phyloP scores from a whole-genome alignment of 495 filamentous ascomycete genomes.

The Durotheca rogersii region DNA sequence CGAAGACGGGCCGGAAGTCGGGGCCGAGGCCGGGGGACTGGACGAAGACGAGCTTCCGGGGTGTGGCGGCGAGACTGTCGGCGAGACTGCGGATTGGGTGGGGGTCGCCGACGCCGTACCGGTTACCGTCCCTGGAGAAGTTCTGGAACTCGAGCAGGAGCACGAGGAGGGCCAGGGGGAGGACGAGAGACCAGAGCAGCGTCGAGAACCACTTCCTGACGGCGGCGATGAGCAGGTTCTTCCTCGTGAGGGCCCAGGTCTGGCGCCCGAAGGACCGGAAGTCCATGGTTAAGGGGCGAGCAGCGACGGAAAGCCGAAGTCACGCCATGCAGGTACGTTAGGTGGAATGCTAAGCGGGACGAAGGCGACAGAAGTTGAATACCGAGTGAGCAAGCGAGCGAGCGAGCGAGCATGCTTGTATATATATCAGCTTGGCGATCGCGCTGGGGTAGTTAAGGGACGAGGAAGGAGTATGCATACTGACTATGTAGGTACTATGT shows the following conservation, averaged over 20 bases:
- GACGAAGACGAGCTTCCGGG: conserved; percentile 59
- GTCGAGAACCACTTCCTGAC: conserved; percentile 61
- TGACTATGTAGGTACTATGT: no score
- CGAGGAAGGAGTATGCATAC: no score
- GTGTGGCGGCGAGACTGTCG: conserved; percentile 45
- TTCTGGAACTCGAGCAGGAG: conserved; percentile 61
- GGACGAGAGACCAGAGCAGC: conserved; percentile 58
- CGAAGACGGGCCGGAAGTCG: conserved; percentile 63
- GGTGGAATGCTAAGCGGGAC: no score
- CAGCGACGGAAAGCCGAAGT: background rate
- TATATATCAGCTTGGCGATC: no score
- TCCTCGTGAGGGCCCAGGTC: conserved; percentile 62
- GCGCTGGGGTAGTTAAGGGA: no score
- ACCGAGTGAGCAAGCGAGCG: no score
- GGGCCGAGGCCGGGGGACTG: conserved; percentile 62
- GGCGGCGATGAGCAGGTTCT: conserved; percentile 64
- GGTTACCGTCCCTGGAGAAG: conserved; percentile 56
- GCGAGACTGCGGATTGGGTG: conserved; percentile 54
- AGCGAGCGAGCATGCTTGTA: no score
- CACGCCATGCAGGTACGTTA: conserved; percentile 14
- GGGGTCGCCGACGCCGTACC: conserved; percentile 60
- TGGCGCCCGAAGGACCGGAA: conserved; percentile 50
- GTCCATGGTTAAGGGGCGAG: conserved; percentile 10
- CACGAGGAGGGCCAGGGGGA: conserved; percentile 62
- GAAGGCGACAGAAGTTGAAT: no score